These are phyloP conservation scores for Polygonum maritimum DNA, from an alignment of 148 eudicot species.

Conservation along the genomic window DNA sequence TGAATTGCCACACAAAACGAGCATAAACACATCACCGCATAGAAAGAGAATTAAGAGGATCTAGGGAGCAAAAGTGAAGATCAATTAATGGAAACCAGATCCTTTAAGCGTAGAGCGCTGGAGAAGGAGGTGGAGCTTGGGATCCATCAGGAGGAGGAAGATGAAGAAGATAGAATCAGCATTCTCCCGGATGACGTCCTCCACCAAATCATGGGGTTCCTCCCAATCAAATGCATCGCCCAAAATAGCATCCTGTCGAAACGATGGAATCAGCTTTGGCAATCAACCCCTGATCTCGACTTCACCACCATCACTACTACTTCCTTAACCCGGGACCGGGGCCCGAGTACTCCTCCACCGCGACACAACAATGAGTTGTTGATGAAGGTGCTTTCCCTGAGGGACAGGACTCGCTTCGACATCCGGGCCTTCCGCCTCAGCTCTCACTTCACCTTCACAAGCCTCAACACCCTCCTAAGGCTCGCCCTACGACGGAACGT, in stretches of 20 bases:
- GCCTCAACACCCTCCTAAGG: constrained; percentile 32
- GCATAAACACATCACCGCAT: too few species aligned
- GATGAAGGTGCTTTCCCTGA: constrained; percentile 19
- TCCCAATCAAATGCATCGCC: constrained; percentile 42
- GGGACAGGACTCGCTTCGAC: constrained; percentile 20
- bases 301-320: constrained; percentile 23
- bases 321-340: too few species aligned
- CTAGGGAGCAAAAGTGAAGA: neutral
- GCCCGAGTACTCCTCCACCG: too few species aligned
- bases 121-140: neutral
- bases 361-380: constrained; percentile 9
- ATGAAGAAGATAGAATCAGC: constrained; percentile 30
- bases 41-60: neutral
- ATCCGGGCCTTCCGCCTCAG: constrained; percentile 31
- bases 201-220: constrained; percentile 33
- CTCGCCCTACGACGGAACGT: constrained; percentile 36
- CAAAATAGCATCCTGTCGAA: constrained; percentile 38
- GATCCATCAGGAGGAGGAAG: neutral
- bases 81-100: constrained; percentile 51
- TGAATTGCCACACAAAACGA: neutral
- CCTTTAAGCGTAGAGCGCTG: constrained; percentile 37
- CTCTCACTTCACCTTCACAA: constrained; percentile 31
- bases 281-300: constrained; percentile 55
- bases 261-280: constrained; percentile 43
- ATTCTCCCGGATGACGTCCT: constrained; percentile 50